Percentiles rank a stretch among this genome's conserved stretches.
Conservation (phyloP, 1,284 basidiomycete genomes). For the Marasmius oreades region DNA sequence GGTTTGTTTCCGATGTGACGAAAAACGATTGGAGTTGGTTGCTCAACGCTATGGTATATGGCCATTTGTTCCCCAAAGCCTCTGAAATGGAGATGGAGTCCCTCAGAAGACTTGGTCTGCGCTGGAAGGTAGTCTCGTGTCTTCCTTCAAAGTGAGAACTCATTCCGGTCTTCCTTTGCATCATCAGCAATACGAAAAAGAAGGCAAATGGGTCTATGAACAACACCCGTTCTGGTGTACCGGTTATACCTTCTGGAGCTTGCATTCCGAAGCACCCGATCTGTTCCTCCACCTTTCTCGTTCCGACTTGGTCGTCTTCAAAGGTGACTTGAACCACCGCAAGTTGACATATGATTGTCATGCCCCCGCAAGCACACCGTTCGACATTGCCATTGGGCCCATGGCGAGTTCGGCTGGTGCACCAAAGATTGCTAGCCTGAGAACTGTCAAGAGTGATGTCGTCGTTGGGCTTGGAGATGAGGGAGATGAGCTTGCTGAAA, state of each 20-base stretch:
- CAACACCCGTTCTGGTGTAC: conserved; percentile 97
- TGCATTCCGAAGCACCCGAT: conserved; percentile 88
- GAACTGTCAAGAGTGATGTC: conserved; percentile 88
- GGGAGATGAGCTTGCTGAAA: conserved; percentile 75
- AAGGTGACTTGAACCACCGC: conserved; percentile 92
- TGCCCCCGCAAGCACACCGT: conserved; percentile 87
- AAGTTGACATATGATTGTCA: conserved; percentile 93
- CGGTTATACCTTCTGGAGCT: conserved; percentile 93
- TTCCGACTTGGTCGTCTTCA: conserved; percentile 94
- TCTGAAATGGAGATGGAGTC: conserved; percentile 81
- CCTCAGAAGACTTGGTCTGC: conserved; percentile 74
- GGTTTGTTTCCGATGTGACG: conserved; percentile 98
- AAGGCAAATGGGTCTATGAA: conserved; percentile 94
- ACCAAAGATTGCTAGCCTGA: conserved; percentile 80
- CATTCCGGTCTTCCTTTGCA: background rate
- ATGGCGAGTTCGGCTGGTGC: conserved; percentile 89
- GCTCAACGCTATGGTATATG: conserved; percentile 82
- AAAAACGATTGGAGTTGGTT: conserved; percentile 97
- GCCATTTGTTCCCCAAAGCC: conserved; percentile 83
- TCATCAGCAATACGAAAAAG: conserved; percentile 83
- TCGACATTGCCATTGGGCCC: conserved; percentile 90
- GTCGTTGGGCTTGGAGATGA: conserved; percentile 67
- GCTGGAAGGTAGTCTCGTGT: conserved; percentile 75
- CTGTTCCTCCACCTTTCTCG: conserved; percentile 90
- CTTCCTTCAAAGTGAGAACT: background rate